These are phyloP conservation scores for Ceratocystis smalleyi DNA, from an alignment of 2,329 filamentous ascomycete genomes.

Conservation along the genomic window DNA sequence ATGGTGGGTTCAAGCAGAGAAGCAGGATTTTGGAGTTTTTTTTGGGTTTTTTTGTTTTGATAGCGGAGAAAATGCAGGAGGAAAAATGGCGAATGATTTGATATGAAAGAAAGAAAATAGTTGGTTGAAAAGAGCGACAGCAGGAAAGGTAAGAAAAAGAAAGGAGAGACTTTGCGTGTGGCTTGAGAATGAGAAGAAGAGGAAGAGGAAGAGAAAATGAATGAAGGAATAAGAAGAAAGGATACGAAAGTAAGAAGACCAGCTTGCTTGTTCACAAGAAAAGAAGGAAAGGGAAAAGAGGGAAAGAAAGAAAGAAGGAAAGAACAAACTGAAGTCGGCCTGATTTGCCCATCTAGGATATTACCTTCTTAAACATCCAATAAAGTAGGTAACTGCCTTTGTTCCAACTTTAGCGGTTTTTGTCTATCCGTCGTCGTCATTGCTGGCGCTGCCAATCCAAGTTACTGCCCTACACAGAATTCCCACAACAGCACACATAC, in stretches of 20 bases:
- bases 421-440: background rate
- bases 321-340: background rate
- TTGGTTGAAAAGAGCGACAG: background rate
- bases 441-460: background rate
- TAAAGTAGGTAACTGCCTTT: background rate
- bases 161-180: background rate
- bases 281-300: background rate
- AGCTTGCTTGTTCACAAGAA: background rate
- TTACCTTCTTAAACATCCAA: conserved; percentile 5
- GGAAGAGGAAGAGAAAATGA: background rate
- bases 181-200: background rate
- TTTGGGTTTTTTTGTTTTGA: background rate
- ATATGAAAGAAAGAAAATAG: background rate
- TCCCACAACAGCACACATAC: background rate
- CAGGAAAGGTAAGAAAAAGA: background rate
- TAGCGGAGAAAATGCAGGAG: background rate
- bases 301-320: background rate
- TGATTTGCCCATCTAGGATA: background rate
- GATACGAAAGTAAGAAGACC: background rate
- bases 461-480: background rate
- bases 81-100: background rate
- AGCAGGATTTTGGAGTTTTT: background rate
- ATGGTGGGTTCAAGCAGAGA: background rate
- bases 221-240: background rate
- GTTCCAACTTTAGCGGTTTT: background rate